phyloP scores from a whole-genome alignment of 176 grass and related monocot genomes.

The Areca catechu region DNA sequence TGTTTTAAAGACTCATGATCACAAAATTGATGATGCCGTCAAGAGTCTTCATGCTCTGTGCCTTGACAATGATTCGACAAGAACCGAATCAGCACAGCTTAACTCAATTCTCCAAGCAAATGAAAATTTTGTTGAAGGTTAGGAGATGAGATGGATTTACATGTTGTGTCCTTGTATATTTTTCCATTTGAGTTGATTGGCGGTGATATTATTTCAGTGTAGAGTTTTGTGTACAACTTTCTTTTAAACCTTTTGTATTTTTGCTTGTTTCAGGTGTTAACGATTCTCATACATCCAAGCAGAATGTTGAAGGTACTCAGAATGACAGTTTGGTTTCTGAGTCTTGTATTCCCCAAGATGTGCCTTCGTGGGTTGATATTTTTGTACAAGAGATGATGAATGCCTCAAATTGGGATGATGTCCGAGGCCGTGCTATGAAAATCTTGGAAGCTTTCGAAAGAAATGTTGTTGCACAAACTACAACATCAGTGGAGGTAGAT shows the following conservation, averaged over 20 bases:
- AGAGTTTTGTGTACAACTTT: background rate
- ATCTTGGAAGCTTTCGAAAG: constrained; percentile 23
- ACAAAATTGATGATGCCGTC: constrained; percentile 26
- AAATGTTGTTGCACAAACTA: constrained; percentile 1
- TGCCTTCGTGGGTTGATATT: constrained; percentile 23
- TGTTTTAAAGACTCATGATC: constrained; percentile 16
- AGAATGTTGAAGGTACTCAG: background rate
- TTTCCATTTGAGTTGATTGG: too few species aligned
- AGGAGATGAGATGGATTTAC: background rate
- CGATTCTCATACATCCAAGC: constrained; percentile 7
- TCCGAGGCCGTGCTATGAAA: constrained; percentile 19
- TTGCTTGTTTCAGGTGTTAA: background rate
- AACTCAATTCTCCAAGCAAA: constrained; percentile 7
- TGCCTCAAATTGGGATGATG: constrained; percentile 23
- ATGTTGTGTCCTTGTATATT: too few species aligned
- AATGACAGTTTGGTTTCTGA: background rate
- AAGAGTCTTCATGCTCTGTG: constrained; percentile 22
- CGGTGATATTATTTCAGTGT: too few species aligned
- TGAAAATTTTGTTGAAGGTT: constrained; percentile 5
- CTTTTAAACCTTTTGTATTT: background rate
- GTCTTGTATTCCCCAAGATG: background rate
- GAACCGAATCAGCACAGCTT: background rate
- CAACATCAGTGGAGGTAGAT: constrained; percentile 12
- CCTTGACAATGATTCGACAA: constrained; percentile 20
- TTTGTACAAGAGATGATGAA: constrained; percentile 25